Evolutionary conservation across 441 rosid genomes (phyloP), one percentile per base, ranked within the genome.

Genomic region (Arabidopsis lyrata): DNA sequence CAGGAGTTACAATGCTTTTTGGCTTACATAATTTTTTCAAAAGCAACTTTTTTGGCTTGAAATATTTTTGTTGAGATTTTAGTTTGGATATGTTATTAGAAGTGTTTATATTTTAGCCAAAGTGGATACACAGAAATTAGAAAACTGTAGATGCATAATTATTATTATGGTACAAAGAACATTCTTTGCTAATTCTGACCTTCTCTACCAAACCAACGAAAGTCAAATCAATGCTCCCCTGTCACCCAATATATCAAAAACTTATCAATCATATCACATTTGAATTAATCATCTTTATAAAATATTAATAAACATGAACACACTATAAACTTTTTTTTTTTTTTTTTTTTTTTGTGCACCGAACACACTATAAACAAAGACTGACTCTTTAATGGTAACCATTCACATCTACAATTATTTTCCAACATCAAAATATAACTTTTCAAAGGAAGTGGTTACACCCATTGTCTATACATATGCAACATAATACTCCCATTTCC

Each of bases 371-470:
- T 32, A 76, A 18, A 39, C 42, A 49, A 56, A 77, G 32, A 76
- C 66, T 64, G 67, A 59, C 66, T 70, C 52, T 69, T 18, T 14
- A 27, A 54, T 14, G 18, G 53, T 16, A 76, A 69, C 34, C 52
- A 29, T 29, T 50, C 47, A 44, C 24, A 66, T 59, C 55, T 59
- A 59, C 38, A 58, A 50, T 57, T 7, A 47, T 20, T 57, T 57
- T 50, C 78, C 42, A 2, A 47, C 20, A 24, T 73, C 11, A 35
- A 63, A 27, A 44, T 5, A 47, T 31, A 66, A 14, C 27, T 1
- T 41, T 38, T 77, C 73, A 77, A 77, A 54, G 73, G 68, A 71
- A 71, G 80, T 71, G 64, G 80, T 77, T 77, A 59, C 57, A 70
- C 38, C 10, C 5, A 47, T 56, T 3, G 6, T 15, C 8, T 52